Percentiles rank a stretch among this genome's conserved stretches.
These are phyloP conservation scores for Leccinum uliginosum DNA, from an alignment of 768 basidiomycete species.

Conservation along the genomic window DNA sequence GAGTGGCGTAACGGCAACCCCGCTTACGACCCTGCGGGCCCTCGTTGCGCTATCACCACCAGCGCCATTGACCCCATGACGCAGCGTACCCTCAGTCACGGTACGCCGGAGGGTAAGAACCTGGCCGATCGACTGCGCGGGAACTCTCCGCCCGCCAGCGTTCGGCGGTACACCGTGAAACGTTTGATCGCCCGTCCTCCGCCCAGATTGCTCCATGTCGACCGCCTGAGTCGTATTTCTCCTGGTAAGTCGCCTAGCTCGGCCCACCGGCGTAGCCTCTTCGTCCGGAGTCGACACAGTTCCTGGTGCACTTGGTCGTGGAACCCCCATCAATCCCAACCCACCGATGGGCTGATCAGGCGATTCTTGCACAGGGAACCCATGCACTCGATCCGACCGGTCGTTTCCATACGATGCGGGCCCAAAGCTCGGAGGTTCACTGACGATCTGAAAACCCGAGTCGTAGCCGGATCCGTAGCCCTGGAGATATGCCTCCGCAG, in stretches of 20 bases:
- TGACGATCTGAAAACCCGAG: constrained; percentile 23
- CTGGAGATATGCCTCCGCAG: constrained; percentile 33
- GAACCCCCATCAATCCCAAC: constrained; percentile 27
- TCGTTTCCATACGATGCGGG: constrained; percentile 21
- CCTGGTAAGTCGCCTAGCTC: constrained; percentile 18
- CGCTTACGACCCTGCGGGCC: constrained; percentile 7
- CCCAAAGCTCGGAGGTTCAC: constrained; percentile 11
- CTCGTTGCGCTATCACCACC: constrained; percentile 1
- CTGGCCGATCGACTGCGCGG: constrained; percentile 13
- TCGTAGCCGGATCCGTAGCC: constrained; percentile 36
- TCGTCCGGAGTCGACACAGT: constrained; percentile 28
- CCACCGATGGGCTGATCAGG: constrained; percentile 24
- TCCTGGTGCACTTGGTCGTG: constrained; percentile 14
- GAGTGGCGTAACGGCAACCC: constrained; percentile 12
- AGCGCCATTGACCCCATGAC: constrained; percentile 7
- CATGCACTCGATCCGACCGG: constrained; percentile 14
- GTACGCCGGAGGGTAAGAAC: constrained; percentile 19
- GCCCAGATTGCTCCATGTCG: constrained; percentile 16
- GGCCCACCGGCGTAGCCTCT: constrained; percentile 23
- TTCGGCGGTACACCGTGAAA: constrained; percentile 10
- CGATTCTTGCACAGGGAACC: constrained; percentile 29
- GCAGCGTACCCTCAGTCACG: constrained; percentile 12
- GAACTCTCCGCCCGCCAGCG: constrained; percentile 17
- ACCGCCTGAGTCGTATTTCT: constrained; percentile 23
- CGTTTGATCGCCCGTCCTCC: constrained; percentile 15